Base-by-base conservation (phyloP, 1,284 basidiomycete species). In the Boletellus deceptivus region DNA sequence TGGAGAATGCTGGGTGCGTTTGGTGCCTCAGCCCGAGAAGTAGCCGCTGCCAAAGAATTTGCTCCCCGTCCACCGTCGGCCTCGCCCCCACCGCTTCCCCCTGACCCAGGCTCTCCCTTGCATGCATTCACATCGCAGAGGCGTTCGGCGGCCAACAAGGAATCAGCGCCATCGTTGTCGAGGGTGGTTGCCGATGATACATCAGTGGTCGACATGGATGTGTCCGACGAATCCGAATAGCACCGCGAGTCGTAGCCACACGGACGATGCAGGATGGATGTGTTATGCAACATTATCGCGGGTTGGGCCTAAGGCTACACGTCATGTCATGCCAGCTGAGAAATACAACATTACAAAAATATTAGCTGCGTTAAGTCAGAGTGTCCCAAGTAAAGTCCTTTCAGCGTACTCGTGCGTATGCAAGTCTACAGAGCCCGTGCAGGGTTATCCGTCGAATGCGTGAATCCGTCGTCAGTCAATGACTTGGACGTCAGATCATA, bases 181-280 rank as follows among this genome's bases (percentile, higher is more conserved):
- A 9, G 17, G 27, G 18, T 43, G 17, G 11, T 9, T 33, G 24
- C 14, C 3, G 49, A 59, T 25, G 50, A 64, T 43, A 7, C 13
- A 39, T 59, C 46, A 8, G 10, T 47, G 13, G 20, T 53, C 6
- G 67, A 68, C 33, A 65, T 65, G 67, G 65, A 68, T 20, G 25
- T 68, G 37, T 65, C 63, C 9, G 60, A 69, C 18, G 45, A 54
- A 31, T 54, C 61, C 11, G 64, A 67, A 44, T 70, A 42, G 38
- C 34, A 50, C 47, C 22, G 22, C 4, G 22, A 22, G 22, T 20
- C n/a, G 3, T 14, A 11, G 6, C 2, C 6, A 13, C 3, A n/a
- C n/a, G 10, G 1, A n/a, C 22, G 16, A 31, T 22, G 24, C 20
- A 25, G 22, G 11, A 11, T 57, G 27, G 49, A 46, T 43, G 51